phyloP scores from a whole-genome alignment of 2,329 filamentous ascomycete genomes.

The Chaetothyriales sp. region DNA sequence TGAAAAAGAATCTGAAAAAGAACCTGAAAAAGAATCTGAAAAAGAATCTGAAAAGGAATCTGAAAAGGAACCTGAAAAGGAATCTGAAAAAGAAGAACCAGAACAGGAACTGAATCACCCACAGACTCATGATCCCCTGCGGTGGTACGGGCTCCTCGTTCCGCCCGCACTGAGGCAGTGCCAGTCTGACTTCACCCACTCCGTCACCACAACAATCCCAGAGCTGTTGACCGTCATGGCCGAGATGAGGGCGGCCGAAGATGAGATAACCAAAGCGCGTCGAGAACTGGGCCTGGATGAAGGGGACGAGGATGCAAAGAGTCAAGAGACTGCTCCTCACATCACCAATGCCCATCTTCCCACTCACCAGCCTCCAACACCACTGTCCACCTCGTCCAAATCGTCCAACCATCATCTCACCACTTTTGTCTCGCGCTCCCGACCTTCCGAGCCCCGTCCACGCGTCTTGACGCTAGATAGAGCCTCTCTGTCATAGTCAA shows the following conservation, averaged over 20 bases:
- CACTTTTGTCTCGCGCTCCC: not conserved
- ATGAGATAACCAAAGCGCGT: constrained; percentile 21
- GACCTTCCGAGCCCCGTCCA: constrained; percentile 4
- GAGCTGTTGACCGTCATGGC: constrained; percentile 25
- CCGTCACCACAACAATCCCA: constrained; percentile 25
- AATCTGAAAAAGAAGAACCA: too few species aligned
- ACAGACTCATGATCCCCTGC: constrained; percentile 26
- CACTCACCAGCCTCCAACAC: too few species aligned
- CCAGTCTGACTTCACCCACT: constrained; percentile 31
- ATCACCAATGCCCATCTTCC: not conserved
- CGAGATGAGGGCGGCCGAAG: constrained; percentile 31
- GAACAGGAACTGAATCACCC: not conserved
- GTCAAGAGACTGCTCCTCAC: not conserved
- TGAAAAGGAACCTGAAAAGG: too few species aligned
- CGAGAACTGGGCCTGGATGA: constrained; percentile 5
- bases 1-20: not conserved
- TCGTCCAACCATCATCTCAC: not conserved
- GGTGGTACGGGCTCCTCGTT: constrained; percentile 37
- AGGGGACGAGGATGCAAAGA: not conserved
- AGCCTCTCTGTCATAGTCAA: not conserved
- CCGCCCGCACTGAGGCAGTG: constrained; percentile 31
- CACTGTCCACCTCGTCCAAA: not conserved
- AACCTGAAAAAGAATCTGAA: too few species aligned
- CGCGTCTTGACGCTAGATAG: constrained; percentile 7
- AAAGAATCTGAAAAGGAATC: not conserved